Evolutionary conservation across 352 stramenopile species (phyloP).

Genomic region (Phytophthora tentaculata): DNA sequence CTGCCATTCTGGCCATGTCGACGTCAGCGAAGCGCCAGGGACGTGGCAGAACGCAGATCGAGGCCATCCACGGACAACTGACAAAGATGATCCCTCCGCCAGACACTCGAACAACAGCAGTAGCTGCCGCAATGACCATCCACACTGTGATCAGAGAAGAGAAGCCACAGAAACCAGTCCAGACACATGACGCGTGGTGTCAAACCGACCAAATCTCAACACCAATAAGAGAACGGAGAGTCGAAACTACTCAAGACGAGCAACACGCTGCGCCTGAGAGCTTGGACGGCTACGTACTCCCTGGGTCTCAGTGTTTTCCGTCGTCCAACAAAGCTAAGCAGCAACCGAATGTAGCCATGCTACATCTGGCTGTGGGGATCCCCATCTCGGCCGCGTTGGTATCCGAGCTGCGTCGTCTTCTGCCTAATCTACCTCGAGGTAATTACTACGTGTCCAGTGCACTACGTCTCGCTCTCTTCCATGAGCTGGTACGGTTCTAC

Average conservation of each 20-base stretch:
- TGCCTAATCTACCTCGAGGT: constrained; percentile 55
- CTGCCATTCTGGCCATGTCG: constrained; percentile 74
- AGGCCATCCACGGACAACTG: constrained; percentile 48
- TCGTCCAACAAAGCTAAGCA: background rate
- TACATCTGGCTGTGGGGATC: constrained; percentile 52
- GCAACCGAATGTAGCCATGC: constrained; percentile 21
- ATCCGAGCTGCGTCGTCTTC: constrained; percentile 47
- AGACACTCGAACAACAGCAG: constrained; percentile 23
- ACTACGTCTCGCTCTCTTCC: constrained; percentile 51
- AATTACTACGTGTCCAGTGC: constrained; percentile 56
- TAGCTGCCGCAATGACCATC: constrained; percentile 31
- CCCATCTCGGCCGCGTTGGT: constrained; percentile 53
- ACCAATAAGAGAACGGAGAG: constrained; percentile 20
- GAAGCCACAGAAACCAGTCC: constrained; percentile 9
- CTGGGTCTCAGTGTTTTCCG: constrained; percentile 30
- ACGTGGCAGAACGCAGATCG: constrained; percentile 45
- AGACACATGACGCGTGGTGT: constrained; percentile 4
- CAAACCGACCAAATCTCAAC: constrained; percentile 35
- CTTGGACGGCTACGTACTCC: constrained; percentile 54
- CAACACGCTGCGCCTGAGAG: constrained; percentile 38
- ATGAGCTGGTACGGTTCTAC: constrained; percentile 69
- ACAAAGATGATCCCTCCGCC: constrained; percentile 13
- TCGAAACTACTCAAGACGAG: constrained; percentile 7
- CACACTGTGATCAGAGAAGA: constrained; percentile 52
- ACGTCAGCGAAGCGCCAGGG: constrained; percentile 56